Base-by-base conservation (phyloP, 2,329 filamentous ascomycete species). In the Fusarium xylarioides region DNA sequence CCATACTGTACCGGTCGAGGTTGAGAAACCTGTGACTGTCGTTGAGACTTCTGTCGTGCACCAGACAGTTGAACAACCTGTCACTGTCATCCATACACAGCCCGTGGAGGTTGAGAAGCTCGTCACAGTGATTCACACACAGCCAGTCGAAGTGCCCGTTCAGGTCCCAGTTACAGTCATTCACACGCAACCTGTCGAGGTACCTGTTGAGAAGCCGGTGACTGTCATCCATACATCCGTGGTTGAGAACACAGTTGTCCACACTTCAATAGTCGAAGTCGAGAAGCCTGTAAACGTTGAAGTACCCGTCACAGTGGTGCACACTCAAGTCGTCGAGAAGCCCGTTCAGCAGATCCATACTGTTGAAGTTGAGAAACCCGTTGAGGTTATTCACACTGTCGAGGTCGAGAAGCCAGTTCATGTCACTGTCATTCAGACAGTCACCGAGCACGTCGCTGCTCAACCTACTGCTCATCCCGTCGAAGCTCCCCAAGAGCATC, bases 201-300 rank as follows among this genome's bases (percentile, higher is more conserved):
- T 53, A 14, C 38, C 63, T 2, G 61, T 66, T 1, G 53, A 66
- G 23, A 56, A 30, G 16, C 68, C 64, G 1, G 68, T 72, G 2
- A 73, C 69, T 2, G 57, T 71, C 8, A 30, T 71, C 8, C 63
- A 71, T 2, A 71, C 68, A 15, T 71, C 68, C 1, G 65, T 73
- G 1, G 52, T 71, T 3, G 68, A 71, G 21, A 64, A 68, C 7
- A 38, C 19, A 7, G 64, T 71, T 2, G 18, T 71, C 10, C 68
- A 71, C 23, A 72, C 69, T 8, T 50, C 57, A 8, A 43, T 68
- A 1, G 49, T 68, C 1, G 63, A 63, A 26, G 69, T 72, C 2
- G 56, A 63, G n/a, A 58, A 69, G 11, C 53, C 68, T 3, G 68
- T 71, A 1, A 44, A 66, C 1, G 68, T 71, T 1, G 52, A 71